Percentiles rank a stretch among this genome's conserved stretches.
Conservation (phyloP, 257 asterid genomes). For the Orobanche coerulescens region DNA sequence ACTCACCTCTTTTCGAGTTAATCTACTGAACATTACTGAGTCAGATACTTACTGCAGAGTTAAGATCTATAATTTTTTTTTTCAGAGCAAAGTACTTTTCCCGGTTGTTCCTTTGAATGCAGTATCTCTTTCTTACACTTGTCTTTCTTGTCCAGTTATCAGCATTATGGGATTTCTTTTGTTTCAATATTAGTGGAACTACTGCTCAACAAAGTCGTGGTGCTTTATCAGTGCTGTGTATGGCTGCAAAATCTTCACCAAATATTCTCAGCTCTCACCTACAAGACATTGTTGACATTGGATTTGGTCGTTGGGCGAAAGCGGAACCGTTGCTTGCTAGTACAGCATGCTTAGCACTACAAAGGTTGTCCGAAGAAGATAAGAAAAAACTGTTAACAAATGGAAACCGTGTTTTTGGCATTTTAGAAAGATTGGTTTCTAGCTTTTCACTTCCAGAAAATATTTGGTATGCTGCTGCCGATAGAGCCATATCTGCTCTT, state of each 20-base stretch:
- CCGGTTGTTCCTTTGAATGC: constrained; percentile 2
- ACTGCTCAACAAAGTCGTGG: constrained; percentile 95
- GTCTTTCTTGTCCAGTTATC: constrained; percentile 54
- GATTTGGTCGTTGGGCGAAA: constrained; percentile 98
- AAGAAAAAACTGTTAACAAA: constrained; percentile 57
- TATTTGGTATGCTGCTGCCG: constrained; percentile 91
- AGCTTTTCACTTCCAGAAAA: constrained; percentile 68
- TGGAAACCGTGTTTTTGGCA: constrained; percentile 68
- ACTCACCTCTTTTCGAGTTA: neutral
- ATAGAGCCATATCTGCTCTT: constrained; percentile 72
- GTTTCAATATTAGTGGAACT: constrained; percentile 87
- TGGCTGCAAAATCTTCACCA: constrained; percentile 84
- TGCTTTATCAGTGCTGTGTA: constrained; percentile 83
- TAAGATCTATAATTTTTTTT: neutral
- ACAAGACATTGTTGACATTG: constrained; percentile 89
- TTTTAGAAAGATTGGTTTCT: constrained; percentile 56
- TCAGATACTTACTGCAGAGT: constrained; percentile 1
- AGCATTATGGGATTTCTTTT: constrained; percentile 93
- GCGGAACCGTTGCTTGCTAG: constrained; percentile 89
- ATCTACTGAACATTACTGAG: neutral
- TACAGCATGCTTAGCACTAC: constrained; percentile 83
- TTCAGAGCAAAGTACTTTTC: neutral
- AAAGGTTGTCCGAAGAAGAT: constrained; percentile 85
- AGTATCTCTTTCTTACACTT: neutral
- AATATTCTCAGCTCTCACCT: constrained; percentile 76